A percentile compares a stretch with the other conserved stretches of the same genome.
Conservation (phyloP, 139 green algal species). For the Chlamydomonas eustigma region DNA sequence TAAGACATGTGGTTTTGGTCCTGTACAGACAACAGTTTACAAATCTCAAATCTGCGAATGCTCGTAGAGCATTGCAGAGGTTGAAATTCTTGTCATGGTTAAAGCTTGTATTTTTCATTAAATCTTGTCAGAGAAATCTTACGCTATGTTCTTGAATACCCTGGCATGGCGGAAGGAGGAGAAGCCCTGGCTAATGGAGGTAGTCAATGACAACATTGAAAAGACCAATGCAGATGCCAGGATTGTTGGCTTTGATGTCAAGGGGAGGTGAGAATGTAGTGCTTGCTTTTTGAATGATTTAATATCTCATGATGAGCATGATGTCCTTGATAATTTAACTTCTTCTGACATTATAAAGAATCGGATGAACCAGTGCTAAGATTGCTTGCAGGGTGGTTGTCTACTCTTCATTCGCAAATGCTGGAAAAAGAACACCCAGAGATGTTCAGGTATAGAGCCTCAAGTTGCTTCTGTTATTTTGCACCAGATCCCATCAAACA, state of each 20-base stretch:
- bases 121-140: conserved; percentile 10
- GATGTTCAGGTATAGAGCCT: conserved; percentile 5
- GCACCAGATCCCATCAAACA: background rate
- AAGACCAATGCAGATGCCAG: conserved; percentile 20
- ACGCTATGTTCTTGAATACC: conserved; percentile 1
- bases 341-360: no score
- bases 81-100: no score
- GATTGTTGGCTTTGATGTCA: conserved; percentile 25
- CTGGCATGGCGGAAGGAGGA: conserved; percentile 11
- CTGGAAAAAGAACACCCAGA: conserved; percentile 11
- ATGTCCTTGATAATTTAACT: no score
- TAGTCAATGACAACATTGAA: conserved; percentile 3
- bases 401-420: conserved; percentile 20
- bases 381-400: conserved; percentile 13
- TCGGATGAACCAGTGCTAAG: no score
- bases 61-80: no score
- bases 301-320: no score
- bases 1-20: no score
- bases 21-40: no score
- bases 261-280: no score
- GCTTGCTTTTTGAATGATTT: no score
- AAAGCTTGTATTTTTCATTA: background rate
- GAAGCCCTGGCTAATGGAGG: conserved; percentile 14
- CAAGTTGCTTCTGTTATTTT: no score
- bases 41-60: background rate